Evolutionary conservation across 2,329 filamentous ascomycete species (phyloP).

Genomic region (Decorospora gaudefroyi): DNA sequence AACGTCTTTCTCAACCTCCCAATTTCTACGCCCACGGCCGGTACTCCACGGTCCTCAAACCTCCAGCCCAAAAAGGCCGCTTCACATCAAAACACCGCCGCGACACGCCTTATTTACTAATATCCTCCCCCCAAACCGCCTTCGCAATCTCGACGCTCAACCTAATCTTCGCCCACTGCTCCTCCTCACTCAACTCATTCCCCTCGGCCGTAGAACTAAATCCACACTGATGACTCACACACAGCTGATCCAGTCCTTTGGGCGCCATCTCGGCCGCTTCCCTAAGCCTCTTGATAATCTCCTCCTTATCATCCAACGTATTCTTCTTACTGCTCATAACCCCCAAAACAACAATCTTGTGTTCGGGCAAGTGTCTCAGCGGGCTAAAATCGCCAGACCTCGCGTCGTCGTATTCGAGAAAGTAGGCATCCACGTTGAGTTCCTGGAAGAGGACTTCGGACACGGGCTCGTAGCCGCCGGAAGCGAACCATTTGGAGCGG

Average conservation of each 20-base stretch:
- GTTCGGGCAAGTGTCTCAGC: conserved; percentile 57
- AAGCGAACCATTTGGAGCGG: conserved; percentile 61
- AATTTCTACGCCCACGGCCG: too few relatives aligned
- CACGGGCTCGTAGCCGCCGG: conserved; percentile 63
- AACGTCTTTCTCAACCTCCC: too few relatives aligned
- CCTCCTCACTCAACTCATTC: conserved; percentile 60
- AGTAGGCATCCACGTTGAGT: conserved; percentile 62
- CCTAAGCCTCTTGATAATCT: conserved; percentile 47
- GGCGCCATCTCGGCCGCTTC: conserved; percentile 54
- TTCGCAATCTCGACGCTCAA: conserved; percentile 62
- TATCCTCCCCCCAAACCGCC: conserved; percentile 60
- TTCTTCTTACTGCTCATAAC: conserved; percentile 63
- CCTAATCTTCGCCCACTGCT: conserved; percentile 63
- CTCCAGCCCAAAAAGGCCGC: too few relatives aligned
- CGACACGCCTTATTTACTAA: conserved; percentile 26
- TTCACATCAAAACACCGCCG: neutral
- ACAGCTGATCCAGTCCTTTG: conserved; percentile 60
- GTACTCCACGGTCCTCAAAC: too few relatives aligned
- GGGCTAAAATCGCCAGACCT: conserved; percentile 61
- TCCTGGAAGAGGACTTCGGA: conserved; percentile 62
- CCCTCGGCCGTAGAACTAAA: conserved; percentile 63
- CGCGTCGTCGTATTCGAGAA: conserved; percentile 64
- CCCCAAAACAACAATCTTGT: conserved; percentile 62
- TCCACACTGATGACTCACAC: conserved; percentile 62
- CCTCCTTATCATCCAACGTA: conserved; percentile 57